phyloP scores from a whole-genome alignment of 2,329 filamentous ascomycete genomes.

The Fusarium pseudonygamai region DNA sequence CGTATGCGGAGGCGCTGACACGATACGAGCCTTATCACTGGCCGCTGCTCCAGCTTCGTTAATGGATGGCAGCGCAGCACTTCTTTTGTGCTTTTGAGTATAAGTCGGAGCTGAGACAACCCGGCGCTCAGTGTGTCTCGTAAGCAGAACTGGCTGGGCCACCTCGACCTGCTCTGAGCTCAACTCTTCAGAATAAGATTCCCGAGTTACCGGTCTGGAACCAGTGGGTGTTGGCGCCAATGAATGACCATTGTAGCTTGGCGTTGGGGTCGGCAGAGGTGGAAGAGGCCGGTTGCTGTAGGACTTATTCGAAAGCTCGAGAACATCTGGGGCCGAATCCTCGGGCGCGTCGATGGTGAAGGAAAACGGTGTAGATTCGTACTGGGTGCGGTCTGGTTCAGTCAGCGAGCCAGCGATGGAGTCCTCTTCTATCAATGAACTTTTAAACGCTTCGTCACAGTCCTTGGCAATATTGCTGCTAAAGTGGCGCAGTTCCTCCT shows the following conservation, averaged over 20 bases:
- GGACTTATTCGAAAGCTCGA: conserved; percentile 42
- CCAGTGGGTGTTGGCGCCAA: conserved; percentile 29
- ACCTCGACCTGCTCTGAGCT: conserved; percentile 41
- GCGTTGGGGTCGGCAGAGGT: conserved; percentile 53
- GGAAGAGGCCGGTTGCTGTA: conserved; percentile 64
- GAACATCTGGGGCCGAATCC: conserved; percentile 24
- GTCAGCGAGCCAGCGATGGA: conserved; percentile 49
- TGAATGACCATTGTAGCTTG: conserved; percentile 23
- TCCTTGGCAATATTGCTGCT: conserved; percentile 88
- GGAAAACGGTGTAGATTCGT: conserved; percentile 55
- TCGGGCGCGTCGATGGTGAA: conserved; percentile 51
- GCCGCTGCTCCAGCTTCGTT: conserved; percentile 50
- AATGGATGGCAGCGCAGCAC: conserved; percentile 59
- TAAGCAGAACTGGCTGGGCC: conserved; percentile 46
- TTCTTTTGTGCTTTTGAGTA: conserved; percentile 50
- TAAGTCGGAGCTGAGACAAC: conserved; percentile 62
- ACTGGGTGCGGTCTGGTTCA: conserved; percentile 45
- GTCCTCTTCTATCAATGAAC: conserved; percentile 59
- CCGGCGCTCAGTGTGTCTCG: conserved; percentile 55
- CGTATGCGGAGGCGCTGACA: conserved; percentile 57
- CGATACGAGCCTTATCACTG: conserved; percentile 54
- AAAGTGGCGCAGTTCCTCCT: conserved; percentile 83
- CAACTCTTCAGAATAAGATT: conserved; percentile 39
- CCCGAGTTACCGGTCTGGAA: conserved; percentile 40
- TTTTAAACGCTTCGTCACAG: conserved; percentile 92